Percentiles rank a stretch among this genome's conserved stretches.
Evolutionary conservation across 352 stramenopile genomes (phyloP).

Genomic region (Phytophthora boehmeriae): DNA sequence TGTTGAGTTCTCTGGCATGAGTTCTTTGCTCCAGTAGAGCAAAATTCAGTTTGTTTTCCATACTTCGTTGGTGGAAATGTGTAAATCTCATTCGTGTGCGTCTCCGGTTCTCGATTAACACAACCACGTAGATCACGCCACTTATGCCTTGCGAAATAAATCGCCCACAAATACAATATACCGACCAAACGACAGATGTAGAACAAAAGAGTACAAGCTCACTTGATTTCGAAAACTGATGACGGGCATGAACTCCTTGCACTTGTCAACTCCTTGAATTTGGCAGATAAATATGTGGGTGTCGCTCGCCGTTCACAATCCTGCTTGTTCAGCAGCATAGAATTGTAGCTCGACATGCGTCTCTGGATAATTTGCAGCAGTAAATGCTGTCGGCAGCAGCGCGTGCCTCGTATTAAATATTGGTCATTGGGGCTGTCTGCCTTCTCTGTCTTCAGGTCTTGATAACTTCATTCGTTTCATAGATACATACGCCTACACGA

Average conservation of each 20-base stretch:
- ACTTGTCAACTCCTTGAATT: constrained; percentile 11
- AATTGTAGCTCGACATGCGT: constrained; percentile 16
- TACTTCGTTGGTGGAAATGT: no score
- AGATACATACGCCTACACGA: constrained; percentile 19
- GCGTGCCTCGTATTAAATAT: constrained; percentile 27
- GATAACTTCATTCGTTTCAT: constrained; percentile 32
- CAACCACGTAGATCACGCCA: no score
- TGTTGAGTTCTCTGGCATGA: no score
- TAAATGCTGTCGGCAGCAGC: constrained; percentile 5
- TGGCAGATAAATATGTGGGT: constrained; percentile 27
- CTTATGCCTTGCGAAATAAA: no score
- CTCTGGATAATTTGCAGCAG: constrained; percentile 8
- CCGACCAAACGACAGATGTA: background rate
- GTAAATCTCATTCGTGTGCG: no score
- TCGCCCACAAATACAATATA: background rate
- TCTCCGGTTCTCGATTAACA: no score
- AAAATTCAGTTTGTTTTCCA: background rate
- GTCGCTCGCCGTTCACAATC: constrained; percentile 1
- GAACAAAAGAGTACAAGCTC: no score
- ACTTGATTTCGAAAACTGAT: constrained; percentile 9
- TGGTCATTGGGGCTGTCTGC: constrained; percentile 3
- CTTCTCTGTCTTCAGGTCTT: constrained; percentile 8
- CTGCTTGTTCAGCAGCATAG: constrained; percentile 17
- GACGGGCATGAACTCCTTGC: constrained; percentile 23
- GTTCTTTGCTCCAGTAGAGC: no score